These are phyloP conservation scores for Talaromyces rugulosus DNA, from an alignment of 2,329 filamentous ascomycete species.

Conservation along the genomic window DNA sequence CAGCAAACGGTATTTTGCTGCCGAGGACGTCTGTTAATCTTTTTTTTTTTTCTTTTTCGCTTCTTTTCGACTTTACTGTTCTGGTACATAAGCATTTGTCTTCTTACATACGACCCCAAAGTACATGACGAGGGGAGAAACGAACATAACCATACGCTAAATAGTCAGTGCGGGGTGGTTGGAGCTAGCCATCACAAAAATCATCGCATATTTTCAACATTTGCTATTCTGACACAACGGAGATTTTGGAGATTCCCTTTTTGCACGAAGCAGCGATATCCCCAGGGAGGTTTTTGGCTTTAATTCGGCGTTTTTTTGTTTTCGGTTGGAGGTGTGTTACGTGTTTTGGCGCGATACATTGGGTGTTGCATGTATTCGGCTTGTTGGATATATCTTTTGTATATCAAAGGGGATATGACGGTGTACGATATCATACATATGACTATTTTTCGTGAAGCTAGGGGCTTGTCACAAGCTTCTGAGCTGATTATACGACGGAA, in stretches of 20 bases:
- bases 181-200: neutral
- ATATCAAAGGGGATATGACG: neutral
- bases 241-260: neutral
- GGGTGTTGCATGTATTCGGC: neutral
- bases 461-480: neutral
- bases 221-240: neutral
- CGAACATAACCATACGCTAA: neutral
- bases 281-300: neutral
- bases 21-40: constrained; percentile 46
- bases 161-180: neutral
- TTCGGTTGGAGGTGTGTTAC: neutral
- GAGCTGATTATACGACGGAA: neutral
- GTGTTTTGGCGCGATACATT: neutral
- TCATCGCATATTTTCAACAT: neutral
- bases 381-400: neutral
- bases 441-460: neutral
- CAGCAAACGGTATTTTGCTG: constrained; percentile 68
- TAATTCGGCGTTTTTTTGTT: neutral
- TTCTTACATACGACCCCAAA: constrained; percentile 1
- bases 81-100: neutral
- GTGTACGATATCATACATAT: neutral
- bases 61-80: neutral
- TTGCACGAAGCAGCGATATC: neutral
- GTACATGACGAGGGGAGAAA: constrained; percentile 1
- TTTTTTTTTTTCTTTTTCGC: neutral